Percentiles rank a stretch among this genome's conserved stretches.
phyloP scores from a whole-genome alignment of 1,139 yeast genomes.

The Saccharomyces hybrid region DNA sequence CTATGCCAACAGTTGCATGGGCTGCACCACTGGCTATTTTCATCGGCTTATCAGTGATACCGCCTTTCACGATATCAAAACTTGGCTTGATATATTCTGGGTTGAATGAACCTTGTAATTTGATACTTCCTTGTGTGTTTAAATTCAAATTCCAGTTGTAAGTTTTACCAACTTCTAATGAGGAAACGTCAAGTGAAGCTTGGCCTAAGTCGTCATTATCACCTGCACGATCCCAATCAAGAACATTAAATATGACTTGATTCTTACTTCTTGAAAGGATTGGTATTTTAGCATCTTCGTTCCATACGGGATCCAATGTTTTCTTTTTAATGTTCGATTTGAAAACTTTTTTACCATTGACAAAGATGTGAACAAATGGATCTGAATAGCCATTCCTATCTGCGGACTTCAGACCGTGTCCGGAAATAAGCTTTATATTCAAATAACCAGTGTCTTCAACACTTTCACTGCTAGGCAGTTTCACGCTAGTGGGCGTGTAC shows the following conservation, averaged over 20 bases:
- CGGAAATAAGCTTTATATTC: conserved; percentile 49
- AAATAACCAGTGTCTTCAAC: conserved; percentile 60
- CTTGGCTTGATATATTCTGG: conserved; percentile 66
- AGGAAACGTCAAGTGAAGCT: conserved; percentile 43
- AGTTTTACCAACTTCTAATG: conserved; percentile 40
- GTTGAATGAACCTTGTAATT: conserved; percentile 45
- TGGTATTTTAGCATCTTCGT: conserved; percentile 52
- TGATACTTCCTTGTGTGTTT: conserved; percentile 54
- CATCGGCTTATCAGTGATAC: conserved; percentile 42
- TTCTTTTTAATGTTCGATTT: conserved; percentile 57
- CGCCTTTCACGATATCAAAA: conserved; percentile 39
- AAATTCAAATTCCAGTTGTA: conserved; percentile 44
- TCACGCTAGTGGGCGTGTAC: conserved; percentile 50
- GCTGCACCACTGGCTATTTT: conserved; percentile 42
- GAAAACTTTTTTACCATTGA: conserved; percentile 49
- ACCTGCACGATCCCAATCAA: conserved; percentile 75
- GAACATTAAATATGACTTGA: conserved; percentile 42
- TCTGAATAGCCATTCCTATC: conserved; percentile 73
- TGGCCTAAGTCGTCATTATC: conserved; percentile 54
- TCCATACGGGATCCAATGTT: conserved; percentile 64
- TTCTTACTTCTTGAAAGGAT: conserved; percentile 56
- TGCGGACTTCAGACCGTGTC: conserved; percentile 45
- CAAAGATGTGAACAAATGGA: conserved; percentile 47
- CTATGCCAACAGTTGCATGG: conserved; percentile 34
- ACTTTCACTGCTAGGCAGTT: conserved; percentile 51